These are phyloP conservation scores for Barnettozyma pratensis DNA, from an alignment of 805 yeast genomes.

Conservation along the genomic window DNA sequence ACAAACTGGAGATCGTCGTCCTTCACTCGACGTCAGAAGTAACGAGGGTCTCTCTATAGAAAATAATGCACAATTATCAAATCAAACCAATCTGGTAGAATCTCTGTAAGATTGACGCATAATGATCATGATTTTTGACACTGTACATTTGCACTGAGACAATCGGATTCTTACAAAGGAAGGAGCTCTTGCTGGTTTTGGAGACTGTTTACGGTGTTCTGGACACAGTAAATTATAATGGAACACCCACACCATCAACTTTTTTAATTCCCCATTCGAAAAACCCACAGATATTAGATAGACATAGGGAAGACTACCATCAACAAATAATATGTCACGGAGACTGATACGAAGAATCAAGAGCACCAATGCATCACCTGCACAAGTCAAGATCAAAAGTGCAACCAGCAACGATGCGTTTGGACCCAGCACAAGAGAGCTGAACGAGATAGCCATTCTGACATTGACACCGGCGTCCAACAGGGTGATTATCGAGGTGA, in stretches of 20 bases:
- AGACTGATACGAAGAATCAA: conserved; percentile 28
- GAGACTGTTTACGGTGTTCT: too few species aligned
- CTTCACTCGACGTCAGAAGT: conserved; percentile 4
- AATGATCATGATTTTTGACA: too few species aligned
- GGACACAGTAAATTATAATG: too few species aligned
- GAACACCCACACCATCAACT: too few species aligned
- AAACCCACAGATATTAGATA: background rate
- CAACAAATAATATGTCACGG: conserved; percentile 15
- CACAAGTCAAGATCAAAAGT: conserved; percentile 33
- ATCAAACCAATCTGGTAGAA: too few species aligned
- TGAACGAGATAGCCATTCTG: conserved; percentile 45
- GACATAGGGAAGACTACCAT: too few species aligned
- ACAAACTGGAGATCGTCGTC: conserved; percentile 4
- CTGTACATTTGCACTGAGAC: too few species aligned
- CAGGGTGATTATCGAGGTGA: conserved; percentile 33
- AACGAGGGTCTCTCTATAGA: background rate
- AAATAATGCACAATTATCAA: background rate
- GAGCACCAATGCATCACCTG: conserved; percentile 25
- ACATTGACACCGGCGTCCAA: conserved; percentile 36
- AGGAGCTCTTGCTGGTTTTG: too few species aligned
- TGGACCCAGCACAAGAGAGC: conserved; percentile 53
- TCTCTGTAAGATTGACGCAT: too few species aligned
- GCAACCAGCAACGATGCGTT: conserved; percentile 49
- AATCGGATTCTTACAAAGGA: too few species aligned
- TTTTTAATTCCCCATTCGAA: too few species aligned